These are phyloP conservation scores for Neoboletus subvelutipes DNA, from an alignment of 768 basidiomycete species.

Conservation along the genomic window DNA sequence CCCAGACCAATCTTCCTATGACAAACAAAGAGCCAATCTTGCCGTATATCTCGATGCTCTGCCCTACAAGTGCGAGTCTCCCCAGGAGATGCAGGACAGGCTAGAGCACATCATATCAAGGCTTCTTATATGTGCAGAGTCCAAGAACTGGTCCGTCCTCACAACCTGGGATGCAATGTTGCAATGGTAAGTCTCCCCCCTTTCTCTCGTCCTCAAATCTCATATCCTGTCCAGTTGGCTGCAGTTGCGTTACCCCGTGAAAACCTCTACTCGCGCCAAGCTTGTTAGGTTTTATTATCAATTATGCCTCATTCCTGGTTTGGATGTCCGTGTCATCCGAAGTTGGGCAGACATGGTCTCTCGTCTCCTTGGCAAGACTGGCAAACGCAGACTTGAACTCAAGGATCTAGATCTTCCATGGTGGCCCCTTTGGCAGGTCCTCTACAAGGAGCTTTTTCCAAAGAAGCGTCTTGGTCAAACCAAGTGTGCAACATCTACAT, in stretches of 20 bases:
- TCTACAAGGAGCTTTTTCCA: conserved; percentile 75
- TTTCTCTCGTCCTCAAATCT: background rate
- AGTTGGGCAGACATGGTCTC: conserved; percentile 80
- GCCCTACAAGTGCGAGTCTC: conserved; percentile 72
- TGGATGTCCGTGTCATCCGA: conserved; percentile 68
- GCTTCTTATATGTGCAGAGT: conserved; percentile 67
- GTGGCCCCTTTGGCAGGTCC: conserved; percentile 70
- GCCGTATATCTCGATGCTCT: conserved; percentile 65
- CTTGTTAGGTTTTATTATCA: conserved; percentile 77
- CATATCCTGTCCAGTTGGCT: conserved; percentile 60
- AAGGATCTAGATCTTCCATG: conserved; percentile 70
- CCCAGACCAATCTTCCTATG: conserved; percentile 41
- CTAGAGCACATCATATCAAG: conserved; percentile 69
- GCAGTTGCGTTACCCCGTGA: conserved; percentile 76
- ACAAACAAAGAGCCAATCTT: conserved; percentile 60
- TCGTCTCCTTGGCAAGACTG: conserved; percentile 65
- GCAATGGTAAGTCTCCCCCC: conserved; percentile 55
- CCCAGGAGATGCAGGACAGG: conserved; percentile 67
- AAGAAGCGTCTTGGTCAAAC: conserved; percentile 61
- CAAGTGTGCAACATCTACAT: conserved; percentile 44
- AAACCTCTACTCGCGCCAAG: conserved; percentile 64
- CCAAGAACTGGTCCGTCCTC: conserved; percentile 72
- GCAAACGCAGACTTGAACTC: conserved; percentile 66
- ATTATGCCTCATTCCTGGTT: conserved; percentile 70
- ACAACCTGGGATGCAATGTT: conserved; percentile 79